Evolutionary conservation across 495 filamentous ascomycete species (phyloP).

Genomic region (Penicillium silybi): DNA sequence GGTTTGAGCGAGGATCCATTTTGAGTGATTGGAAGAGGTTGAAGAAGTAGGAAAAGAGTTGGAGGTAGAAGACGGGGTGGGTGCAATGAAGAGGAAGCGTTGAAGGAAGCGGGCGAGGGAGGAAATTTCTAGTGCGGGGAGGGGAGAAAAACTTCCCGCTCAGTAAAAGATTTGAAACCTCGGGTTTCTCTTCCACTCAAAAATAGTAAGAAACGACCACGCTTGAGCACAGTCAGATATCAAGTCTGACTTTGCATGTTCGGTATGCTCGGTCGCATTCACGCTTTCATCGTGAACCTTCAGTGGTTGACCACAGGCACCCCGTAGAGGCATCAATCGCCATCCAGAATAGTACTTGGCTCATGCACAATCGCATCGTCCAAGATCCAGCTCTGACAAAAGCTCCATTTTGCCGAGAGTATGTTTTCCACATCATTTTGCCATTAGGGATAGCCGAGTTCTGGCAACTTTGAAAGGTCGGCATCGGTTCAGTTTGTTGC

Average conservation of each 20-base stretch:
- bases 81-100: not conserved
- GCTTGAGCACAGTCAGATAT: not conserved
- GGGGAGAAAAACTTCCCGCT: slow-evolving; percentile 25
- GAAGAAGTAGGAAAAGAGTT: not conserved
- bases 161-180: not conserved
- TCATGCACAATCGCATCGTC: not conserved
- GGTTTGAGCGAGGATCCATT: slow-evolving; percentile 48
- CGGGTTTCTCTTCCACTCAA: slow-evolving; percentile 5
- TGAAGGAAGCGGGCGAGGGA: slow-evolving; percentile 16
- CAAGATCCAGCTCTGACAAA: not conserved
- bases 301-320: not conserved
- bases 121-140: slow-evolving; percentile 40
- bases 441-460: not conserved
- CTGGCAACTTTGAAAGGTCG: not conserved
- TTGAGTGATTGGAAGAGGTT: slow-evolving; percentile 14
- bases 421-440: not conserved
- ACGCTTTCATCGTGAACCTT: not conserved
- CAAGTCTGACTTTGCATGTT: not conserved
- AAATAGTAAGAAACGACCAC: not conserved
- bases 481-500: not conserved
- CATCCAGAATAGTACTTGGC: not conserved
- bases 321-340: not conserved
- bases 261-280: not conserved
- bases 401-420: not conserved
- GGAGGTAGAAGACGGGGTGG: slow-evolving; percentile 11